Evolutionary conservation across 768 basidiomycete genomes (phyloP).

Genomic region (Tricholoma furcatifolium): DNA sequence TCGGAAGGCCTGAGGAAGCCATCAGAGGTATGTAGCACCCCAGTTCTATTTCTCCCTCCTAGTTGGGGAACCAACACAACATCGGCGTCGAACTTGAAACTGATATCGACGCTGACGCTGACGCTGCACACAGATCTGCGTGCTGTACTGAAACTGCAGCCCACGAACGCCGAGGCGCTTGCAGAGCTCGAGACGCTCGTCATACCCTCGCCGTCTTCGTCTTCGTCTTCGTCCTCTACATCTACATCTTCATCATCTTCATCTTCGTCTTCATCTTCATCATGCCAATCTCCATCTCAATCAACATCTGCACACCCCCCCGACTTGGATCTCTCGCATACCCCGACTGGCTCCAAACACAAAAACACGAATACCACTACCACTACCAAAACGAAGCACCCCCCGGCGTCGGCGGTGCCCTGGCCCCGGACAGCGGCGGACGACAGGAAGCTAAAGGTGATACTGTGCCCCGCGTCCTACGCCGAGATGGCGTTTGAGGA

Average conservation of each 20-base stretch:
- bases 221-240: conserved; percentile 10
- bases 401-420: conserved; percentile 36
- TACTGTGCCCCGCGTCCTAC: conserved; percentile 42
- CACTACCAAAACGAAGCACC: conserved; percentile 43
- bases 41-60: background rate
- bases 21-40: conserved; percentile 46
- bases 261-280: conserved; percentile 6
- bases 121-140: conserved; percentile 49
- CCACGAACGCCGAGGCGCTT: conserved; percentile 60
- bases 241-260: conserved; percentile 26
- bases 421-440: conserved; percentile 53
- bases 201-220: conserved; percentile 21
- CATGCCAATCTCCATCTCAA: conserved; percentile 19
- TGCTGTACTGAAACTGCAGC: conserved; percentile 59
- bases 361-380: no score
- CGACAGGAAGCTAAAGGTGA: conserved; percentile 52
- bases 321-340: conserved; percentile 28
- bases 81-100: no score
- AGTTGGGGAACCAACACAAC: no score
- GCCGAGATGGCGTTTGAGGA: conserved; percentile 19
- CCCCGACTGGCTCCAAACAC: background rate
- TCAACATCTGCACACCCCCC: conserved; percentile 23
- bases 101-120: background rate
- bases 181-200: conserved; percentile 49
- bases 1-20: conserved; percentile 54